These are phyloP conservation scores for Paspalum vaginatum DNA, from an alignment of 176 grass and related monocot genomes.

Conservation along the genomic window DNA sequence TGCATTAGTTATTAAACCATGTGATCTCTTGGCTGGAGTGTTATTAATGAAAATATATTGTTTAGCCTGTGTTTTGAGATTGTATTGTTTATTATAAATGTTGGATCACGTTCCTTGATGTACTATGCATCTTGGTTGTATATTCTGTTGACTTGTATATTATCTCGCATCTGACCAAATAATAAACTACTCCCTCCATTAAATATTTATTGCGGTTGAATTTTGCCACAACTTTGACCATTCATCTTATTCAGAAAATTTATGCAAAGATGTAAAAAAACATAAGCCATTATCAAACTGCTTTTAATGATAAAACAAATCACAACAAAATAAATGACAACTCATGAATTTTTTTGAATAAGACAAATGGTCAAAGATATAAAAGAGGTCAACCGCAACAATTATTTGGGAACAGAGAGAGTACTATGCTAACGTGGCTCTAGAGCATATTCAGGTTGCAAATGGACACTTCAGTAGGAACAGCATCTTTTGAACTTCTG, in stretches of 20 bases:
- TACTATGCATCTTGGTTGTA: background rate
- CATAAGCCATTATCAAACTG: no score
- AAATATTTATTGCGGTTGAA: no score
- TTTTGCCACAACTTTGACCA: no score
- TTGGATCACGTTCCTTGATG: conserved; percentile 1
- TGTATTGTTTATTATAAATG: background rate
- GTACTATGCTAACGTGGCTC: background rate
- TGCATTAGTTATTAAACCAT: conserved; percentile 24
- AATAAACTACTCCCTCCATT: no score
- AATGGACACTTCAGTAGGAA: conserved; percentile 12
- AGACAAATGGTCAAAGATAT: no score
- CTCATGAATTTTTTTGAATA: no score
- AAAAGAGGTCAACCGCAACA: no score
- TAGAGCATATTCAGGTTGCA: conserved; percentile 30
- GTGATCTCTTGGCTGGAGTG: conserved; percentile 14
- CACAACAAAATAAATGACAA: no score
- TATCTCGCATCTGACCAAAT: conserved; percentile 34
- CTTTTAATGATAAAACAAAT: no score
- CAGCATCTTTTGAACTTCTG: background rate
- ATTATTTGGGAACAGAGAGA: no score
- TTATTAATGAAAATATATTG: conserved; percentile 2
- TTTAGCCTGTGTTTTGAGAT: conserved; percentile 2
- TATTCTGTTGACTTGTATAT: background rate
- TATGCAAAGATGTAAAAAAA: no score
- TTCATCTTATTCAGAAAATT: no score